phyloP scores from a whole-genome alignment of 768 basidiomycete genomes.

The Tulasnella sp. region DNA sequence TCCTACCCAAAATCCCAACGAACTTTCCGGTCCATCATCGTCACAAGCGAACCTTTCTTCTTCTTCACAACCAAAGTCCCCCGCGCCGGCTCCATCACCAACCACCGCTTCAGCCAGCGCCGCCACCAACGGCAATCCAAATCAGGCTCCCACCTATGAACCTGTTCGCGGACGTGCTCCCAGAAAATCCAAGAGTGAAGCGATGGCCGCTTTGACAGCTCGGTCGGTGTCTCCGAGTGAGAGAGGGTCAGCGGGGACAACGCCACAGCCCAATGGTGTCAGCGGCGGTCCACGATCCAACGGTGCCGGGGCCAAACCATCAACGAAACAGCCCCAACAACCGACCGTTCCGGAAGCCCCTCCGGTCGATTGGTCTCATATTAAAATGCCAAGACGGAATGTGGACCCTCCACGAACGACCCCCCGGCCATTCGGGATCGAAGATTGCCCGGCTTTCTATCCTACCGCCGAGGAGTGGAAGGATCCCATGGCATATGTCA shows the following conservation, averaged over 20 bases:
- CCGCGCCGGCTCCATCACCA: slow-evolving; percentile 1
- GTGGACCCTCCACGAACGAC: slow-evolving; percentile 10
- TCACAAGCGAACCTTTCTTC: slow-evolving; percentile 15
- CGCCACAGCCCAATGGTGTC: slow-evolving; percentile 35
- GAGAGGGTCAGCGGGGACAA: slow-evolving; percentile 56
- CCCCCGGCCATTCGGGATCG: slow-evolving; percentile 75
- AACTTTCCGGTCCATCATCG: slow-evolving; percentile 42
- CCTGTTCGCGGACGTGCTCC: slow-evolving; percentile 61
- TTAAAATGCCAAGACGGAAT: slow-evolving; percentile 57
- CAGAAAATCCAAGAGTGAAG: slow-evolving; percentile 89
- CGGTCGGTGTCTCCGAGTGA: slow-evolving; percentile 62
- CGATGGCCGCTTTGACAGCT: slow-evolving; percentile 74
- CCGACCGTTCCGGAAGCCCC: slow-evolving; percentile 64
- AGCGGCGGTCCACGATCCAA: slow-evolving; percentile 31
- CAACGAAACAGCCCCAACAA: slow-evolving; percentile 7
- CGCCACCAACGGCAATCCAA: slow-evolving; percentile 16
- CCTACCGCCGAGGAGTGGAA: slow-evolving; percentile 90
- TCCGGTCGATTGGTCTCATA: slow-evolving; percentile 65
- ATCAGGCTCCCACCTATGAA: slow-evolving; percentile 19
- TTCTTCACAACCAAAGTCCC: slow-evolving; percentile 17
- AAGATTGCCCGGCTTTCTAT: slow-evolving; percentile 87
- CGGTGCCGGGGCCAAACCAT: background rate
- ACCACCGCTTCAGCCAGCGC: background rate
- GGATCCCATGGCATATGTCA: slow-evolving; percentile 93
- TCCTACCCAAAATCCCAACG: slow-evolving; percentile 44